Conservation (phyloP, 345 rosid genomes). For the Syzygium aqueum region DNA sequence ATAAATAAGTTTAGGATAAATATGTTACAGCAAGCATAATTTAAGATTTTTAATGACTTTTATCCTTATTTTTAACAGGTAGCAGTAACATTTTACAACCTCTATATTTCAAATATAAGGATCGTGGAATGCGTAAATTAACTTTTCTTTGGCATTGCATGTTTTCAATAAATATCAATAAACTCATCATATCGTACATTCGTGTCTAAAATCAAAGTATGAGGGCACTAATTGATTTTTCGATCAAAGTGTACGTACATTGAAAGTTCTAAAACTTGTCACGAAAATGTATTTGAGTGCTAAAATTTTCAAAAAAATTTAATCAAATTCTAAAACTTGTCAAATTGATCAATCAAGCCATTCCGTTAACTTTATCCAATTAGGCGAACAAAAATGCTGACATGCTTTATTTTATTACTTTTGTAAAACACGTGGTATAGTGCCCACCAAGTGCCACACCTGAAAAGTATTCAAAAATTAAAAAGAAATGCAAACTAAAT, state of each 20-base stretch:
- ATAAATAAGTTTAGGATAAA: too few species aligned
- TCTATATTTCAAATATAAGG: neutral
- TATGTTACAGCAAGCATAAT: too few species aligned
- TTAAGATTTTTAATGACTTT: too few species aligned
- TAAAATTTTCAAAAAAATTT: neutral
- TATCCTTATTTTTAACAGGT: neutral
- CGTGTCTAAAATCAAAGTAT: neutral
- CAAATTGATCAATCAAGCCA: neutral
- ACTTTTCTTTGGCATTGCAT: neutral
- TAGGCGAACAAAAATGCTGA: neutral
- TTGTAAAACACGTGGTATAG: neutral
- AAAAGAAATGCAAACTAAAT: neutral
- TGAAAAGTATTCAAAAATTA: neutral
- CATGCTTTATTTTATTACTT: neutral
- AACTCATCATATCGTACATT: neutral
- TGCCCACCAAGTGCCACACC: neutral
- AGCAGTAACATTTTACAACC: neutral
- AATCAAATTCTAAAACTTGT: neutral
- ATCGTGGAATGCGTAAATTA: neutral
- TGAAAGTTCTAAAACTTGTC: neutral
- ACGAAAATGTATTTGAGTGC: too few species aligned
- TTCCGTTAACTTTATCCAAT: rapidly evolving
- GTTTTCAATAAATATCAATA: neutral
- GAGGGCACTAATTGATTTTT: neutral
- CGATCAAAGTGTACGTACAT: too few species aligned